Conservation (phyloP, 805 yeast genomes). For the Priceomyces medius region DNA sequence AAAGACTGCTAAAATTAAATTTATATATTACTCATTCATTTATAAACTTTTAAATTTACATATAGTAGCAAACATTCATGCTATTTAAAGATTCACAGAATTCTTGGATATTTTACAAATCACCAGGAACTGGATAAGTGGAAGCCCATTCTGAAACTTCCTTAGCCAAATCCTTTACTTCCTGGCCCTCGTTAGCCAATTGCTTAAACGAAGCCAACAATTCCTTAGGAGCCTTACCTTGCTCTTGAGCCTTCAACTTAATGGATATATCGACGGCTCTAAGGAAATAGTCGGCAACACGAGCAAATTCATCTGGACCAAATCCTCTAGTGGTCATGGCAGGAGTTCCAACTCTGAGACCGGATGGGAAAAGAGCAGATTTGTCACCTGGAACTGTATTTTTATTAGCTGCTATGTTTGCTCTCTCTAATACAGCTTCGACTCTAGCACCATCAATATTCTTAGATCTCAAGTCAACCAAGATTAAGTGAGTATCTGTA, state of each 20-base stretch:
- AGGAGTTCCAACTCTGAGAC: slow-evolving; percentile 96
- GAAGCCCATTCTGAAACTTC: slow-evolving; percentile 75
- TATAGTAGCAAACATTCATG: too few species aligned
- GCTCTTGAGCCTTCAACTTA: slow-evolving; percentile 56
- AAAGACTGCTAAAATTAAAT: neutral
- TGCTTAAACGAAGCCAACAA: slow-evolving; percentile 68
- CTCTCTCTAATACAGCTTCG: slow-evolving; percentile 90
- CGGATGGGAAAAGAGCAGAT: slow-evolving; percentile 95
- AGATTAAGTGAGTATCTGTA: slow-evolving; percentile 95
- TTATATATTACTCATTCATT: neutral
- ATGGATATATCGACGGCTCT: slow-evolving; percentile 67
- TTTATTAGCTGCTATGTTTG: slow-evolving; percentile 94
- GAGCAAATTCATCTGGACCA: slow-evolving; percentile 79
- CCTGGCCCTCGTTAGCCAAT: slow-evolving; percentile 62
- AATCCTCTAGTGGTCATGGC: slow-evolving; percentile 98
- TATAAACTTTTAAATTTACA: neutral
- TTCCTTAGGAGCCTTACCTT: slow-evolving; percentile 58
- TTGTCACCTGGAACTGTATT: slow-evolving; percentile 98
- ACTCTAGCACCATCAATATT: slow-evolving; percentile 96
- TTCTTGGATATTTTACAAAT: slow-evolving; percentile 27
- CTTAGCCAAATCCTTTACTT: slow-evolving; percentile 57
- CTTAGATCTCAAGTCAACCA: slow-evolving; percentile 84
- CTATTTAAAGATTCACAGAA: too few species aligned
- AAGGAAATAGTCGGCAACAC: slow-evolving; percentile 79
- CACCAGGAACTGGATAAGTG: slow-evolving; percentile 87